Percentiles rank a stretch among this genome's conserved stretches.
phyloP scores from a whole-genome alignment of 345 rosid genomes.

The Iberis pinnata region DNA sequence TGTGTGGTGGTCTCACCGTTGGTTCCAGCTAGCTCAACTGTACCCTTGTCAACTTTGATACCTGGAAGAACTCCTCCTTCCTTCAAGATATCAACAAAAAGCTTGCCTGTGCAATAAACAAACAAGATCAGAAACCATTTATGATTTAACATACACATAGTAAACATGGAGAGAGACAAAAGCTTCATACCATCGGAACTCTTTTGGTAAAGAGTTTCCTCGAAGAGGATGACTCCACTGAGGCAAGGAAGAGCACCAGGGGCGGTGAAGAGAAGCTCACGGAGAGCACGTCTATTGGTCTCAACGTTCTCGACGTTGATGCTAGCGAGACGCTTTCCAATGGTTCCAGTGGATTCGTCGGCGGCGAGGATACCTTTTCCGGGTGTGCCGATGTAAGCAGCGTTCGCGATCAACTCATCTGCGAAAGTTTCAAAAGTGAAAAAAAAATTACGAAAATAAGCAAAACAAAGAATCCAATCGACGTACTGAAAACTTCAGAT shows the following conservation, averaged over 20 bases:
- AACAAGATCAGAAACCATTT: too few species aligned
- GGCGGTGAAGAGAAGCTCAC: slow-evolving; percentile 87
- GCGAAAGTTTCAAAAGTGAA: background rate
- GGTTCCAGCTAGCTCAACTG: slow-evolving; percentile 88
- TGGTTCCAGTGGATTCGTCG: slow-evolving; percentile 96
- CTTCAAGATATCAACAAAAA: slow-evolving; percentile 70
- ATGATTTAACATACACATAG: too few species aligned
- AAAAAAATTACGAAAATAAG: too few species aligned
- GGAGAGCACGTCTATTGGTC: slow-evolving; percentile 69
- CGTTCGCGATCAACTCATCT: slow-evolving; percentile 84
- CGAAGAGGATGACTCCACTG: slow-evolving; percentile 82
- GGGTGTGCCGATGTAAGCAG: slow-evolving; percentile 94
- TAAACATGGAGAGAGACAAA: background rate
- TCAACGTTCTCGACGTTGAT: slow-evolving; percentile 91
- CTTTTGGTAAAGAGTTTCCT: slow-evolving; percentile 86
- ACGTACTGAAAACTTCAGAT: too few species aligned
- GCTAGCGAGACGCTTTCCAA: slow-evolving; percentile 89
- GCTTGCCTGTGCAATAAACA: slow-evolving; percentile 50
- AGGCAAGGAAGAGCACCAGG: slow-evolving; percentile 74
- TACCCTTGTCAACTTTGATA: slow-evolving; percentile 96
- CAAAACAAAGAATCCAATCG: too few species aligned
- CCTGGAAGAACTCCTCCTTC: slow-evolving; percentile 94
- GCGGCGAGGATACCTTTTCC: slow-evolving; percentile 99
- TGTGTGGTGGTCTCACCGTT: slow-evolving; percentile 92
- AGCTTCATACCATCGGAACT: slow-evolving; percentile 49